Base-by-base conservation (phyloP, 805 yeast species). In the Lachancea dasiensis region DNA sequence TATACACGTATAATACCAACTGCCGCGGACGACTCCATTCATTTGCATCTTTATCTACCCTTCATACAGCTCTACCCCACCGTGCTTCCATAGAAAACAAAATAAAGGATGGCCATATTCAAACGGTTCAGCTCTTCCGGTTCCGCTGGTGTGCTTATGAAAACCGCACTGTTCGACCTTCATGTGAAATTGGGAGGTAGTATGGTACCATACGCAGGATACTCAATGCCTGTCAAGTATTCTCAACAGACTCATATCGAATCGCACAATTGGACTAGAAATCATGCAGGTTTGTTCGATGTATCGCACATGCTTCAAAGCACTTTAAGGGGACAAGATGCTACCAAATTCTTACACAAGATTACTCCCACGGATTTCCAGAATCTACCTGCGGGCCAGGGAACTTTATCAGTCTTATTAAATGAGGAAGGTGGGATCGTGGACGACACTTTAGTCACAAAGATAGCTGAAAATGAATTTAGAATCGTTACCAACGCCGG, bases 251-350 rank as follows among this genome's bases (percentile, higher is more conserved):
- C 85, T 2, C 97, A 90, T 60, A 78, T 86, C 27, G 95, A 87
- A 44, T 87, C 97, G 1, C 98, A 92, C 65, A 74, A 81, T 37
- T 92, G 97, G 97, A 94, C 90, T 0, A 76, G 98, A 60, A 54
- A 67, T 15, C 75, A 84, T 45, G 87, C 89, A 25, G 98, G 98
- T 5, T 67, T 92, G 35, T 92, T 92, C 54, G 98, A 92, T 59
- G 98, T 92, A 36, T 85, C 95, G 38, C 98, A 92, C 63, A 92
- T 92, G 98, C 72, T 90, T 35, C 98, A 92, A 67, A 97, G 94
- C 60, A 72, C 68, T 29, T 60, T 92, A 43, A 56, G 61, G 2
- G 98, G 98, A 11, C 63, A 73, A 1, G 81, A 75, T 27, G 75
- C 94, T 1, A 65, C 76, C 5, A 67, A 67, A 4, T 77, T 90